Percentiles rank a stretch among this genome's conserved stretches.
These are phyloP conservation scores for Coemansia sp. DNA, from an alignment of 192 early-diverging fungal species.

Conservation along the genomic window DNA sequence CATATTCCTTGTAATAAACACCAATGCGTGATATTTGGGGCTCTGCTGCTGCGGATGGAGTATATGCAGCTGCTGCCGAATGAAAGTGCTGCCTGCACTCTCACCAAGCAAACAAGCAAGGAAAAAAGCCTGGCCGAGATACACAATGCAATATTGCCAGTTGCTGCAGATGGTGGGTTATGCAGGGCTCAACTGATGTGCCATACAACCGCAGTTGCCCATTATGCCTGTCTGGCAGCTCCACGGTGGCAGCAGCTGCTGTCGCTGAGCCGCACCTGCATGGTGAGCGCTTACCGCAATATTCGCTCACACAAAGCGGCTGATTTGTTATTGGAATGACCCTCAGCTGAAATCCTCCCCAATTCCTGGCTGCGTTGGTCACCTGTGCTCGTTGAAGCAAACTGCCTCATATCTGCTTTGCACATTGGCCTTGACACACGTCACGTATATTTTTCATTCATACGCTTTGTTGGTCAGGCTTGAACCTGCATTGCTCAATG, in stretches of 20 bases:
- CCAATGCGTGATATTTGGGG: not conserved
- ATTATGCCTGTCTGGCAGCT: not conserved
- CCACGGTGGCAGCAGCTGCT: too few species aligned
- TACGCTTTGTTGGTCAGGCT: not conserved
- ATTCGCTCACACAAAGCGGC: not conserved
- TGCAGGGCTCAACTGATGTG: conserved; percentile 8
- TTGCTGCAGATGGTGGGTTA: conserved; percentile 2
- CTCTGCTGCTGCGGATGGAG: not conserved
- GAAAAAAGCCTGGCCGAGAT: too few species aligned
- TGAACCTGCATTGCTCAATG: not conserved
- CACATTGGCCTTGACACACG: not conserved
- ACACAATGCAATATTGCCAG: not conserved
- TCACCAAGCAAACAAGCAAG: too few species aligned
- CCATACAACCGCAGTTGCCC: not conserved
- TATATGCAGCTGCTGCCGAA: too few species aligned
- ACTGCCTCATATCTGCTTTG: too few species aligned
- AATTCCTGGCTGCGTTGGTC: not conserved
- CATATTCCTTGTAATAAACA: conserved; percentile 4
- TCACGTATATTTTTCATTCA: not conserved
- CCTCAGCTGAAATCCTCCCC: not conserved
- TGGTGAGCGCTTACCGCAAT: not conserved
- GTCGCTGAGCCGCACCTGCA: too few species aligned
- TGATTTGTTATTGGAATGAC: conserved; percentile 1
- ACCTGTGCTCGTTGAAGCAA: not conserved
- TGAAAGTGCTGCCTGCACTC: too few species aligned